Base-by-base conservation (phyloP, 2,329 filamentous ascomycete species). In the Aspergillus bombycis region DNA sequence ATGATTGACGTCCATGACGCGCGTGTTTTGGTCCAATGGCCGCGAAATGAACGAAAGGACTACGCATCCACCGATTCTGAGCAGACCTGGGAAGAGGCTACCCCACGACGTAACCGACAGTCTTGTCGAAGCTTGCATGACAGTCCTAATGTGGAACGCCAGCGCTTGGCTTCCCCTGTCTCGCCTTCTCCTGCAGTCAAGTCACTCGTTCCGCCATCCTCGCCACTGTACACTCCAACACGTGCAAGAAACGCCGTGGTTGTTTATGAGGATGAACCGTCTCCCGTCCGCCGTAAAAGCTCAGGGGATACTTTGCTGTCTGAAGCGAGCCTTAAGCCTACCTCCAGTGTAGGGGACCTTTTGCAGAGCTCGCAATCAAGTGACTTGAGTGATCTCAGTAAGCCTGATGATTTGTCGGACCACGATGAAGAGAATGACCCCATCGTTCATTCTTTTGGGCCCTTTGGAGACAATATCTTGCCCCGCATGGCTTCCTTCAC, bases 1-100 rank as follows among this genome's bases (percentile, higher is more conserved):
- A 96, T 99, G 88, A 82, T 99, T 67, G 94, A 98, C 77, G 93
- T 98, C 48, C 93, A 97, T 72, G 94, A 96, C 75, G 90, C 93
- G 60, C 91, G 95, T 67, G 93, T 98, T 52, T 85, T 97, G 77
- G 83, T 99, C 66, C 88, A 90, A 74, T 98, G 95, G 94, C 95
- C 95, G n/a, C 78, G 78, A 71, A 72, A 74, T 72, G 72, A 87
- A 80, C 78, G 84, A 75, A 80, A 86, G 81, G 77, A 82, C 74
- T 77, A 85, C 79, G 69, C 78, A 74, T 72, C 85, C 30, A 81
- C 82, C 65, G 80, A 86, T 65, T 89, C 88, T 11, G 89, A 92
- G 68, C 89, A 87, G n/a, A 87, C 85, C 12, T 93, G 91, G 85
- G 92, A 94, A 66, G 82, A 84, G 77, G 80, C 64, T 66, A 78